Percentiles rank a stretch among this genome's conserved stretches.
Evolutionary conservation across 1,284 basidiomycete species (phyloP).

Genomic region (Mycosarcoma mackinlayi): DNA sequence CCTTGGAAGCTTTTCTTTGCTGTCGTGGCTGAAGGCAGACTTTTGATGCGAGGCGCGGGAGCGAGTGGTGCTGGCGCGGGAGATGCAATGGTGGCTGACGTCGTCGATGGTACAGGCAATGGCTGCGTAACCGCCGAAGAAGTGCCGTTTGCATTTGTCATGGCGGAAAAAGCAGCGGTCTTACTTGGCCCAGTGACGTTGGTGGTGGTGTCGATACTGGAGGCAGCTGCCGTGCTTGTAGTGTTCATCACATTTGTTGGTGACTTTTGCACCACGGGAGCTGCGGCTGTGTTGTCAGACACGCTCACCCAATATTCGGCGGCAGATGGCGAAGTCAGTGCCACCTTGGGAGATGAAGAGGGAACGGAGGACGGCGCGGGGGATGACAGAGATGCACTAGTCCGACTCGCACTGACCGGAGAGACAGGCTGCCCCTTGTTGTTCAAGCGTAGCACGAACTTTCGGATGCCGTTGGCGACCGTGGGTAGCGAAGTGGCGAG

Average conservation of each 20-base stretch:
- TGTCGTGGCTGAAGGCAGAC: neutral
- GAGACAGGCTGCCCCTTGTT: conserved; percentile 7
- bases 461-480: conserved; percentile 26
- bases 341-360: neutral
- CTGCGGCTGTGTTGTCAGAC: neutral
- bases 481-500: conserved; percentile 1
- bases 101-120: neutral
- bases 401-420: neutral
- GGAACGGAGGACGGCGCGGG: neutral
- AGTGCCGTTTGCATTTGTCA: neutral
- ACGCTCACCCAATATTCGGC: neutral
- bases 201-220: neutral
- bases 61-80: neutral
- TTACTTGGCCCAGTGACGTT: neutral
- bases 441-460: conserved; percentile 22
- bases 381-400: neutral
- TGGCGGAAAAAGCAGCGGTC: neutral
- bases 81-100: neutral
- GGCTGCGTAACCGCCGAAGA: neutral
- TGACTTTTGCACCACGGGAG: neutral
- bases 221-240: neutral
- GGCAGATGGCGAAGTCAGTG: neutral
- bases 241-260: neutral
- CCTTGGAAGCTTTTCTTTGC: neutral
- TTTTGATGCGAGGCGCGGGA: neutral